Evolutionary conservation across 192 early-diverging fungal species (phyloP).

Genomic region (Coemansia sp.): DNA sequence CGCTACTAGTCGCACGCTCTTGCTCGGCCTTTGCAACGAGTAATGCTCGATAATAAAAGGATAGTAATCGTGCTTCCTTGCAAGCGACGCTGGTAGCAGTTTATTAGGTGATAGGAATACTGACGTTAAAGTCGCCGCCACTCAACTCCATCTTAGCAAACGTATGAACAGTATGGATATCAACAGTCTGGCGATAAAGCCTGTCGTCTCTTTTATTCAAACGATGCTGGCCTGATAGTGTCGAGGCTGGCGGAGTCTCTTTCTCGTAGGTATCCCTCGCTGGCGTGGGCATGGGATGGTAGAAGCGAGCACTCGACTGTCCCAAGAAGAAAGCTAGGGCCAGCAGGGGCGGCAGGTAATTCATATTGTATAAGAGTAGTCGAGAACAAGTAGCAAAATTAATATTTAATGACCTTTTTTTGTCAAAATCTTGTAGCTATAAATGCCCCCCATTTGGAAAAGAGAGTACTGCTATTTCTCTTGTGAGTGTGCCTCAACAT

Average conservation of each 20-base stretch:
- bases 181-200: background rate
- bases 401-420: background rate
- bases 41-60: background rate
- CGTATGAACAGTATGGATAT: background rate
- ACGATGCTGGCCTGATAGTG: background rate
- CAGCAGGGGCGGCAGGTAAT: conserved; percentile 1
- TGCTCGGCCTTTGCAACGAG: no score
- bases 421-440: background rate
- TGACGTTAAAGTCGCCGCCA: conserved; percentile 40
- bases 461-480: background rate
- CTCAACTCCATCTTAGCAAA: conserved; percentile 11
- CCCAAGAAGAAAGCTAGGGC: background rate
- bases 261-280: background rate
- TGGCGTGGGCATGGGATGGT: conserved; percentile 32
- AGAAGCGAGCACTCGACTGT: conserved; percentile 5
- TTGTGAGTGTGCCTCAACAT: background rate
- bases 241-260: background rate
- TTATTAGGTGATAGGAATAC: conserved; percentile 27
- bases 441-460: background rate
- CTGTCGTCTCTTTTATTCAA: background rate
- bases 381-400: background rate
- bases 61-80: background rate
- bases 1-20: background rate
- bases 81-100: no score
- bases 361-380: background rate